Evolutionary conservation across 2,329 filamentous ascomycete species (phyloP).

Genomic region (Fusarium paranaense): DNA sequence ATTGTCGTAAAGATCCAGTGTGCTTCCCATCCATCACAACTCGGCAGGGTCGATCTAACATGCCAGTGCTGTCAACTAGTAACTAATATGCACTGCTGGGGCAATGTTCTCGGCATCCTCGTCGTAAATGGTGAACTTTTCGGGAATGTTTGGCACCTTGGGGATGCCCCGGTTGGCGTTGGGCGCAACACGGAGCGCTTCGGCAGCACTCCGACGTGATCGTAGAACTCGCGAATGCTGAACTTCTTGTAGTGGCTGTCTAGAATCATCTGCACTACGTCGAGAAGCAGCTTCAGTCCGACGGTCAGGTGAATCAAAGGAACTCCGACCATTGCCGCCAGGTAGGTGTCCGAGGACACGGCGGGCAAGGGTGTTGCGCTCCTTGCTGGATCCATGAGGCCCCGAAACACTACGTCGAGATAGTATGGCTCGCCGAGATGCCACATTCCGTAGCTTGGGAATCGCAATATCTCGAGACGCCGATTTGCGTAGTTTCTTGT

Average conservation of each 20-base stretch:
- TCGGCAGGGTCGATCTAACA: background rate
- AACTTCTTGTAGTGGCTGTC: constrained; percentile 33
- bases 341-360: constrained; percentile 42
- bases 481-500: constrained; percentile 67
- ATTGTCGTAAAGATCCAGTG: constrained; percentile 16
- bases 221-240: constrained; percentile 43
- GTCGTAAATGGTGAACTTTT: constrained; percentile 52
- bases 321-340: constrained; percentile 32
- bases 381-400: constrained; percentile 32
- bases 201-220: constrained; percentile 36
- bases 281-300: constrained; percentile 26
- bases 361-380: constrained; percentile 41
- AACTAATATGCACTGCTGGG: constrained; percentile 47
- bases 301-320: constrained; percentile 30
- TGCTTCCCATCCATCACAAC: constrained; percentile 15
- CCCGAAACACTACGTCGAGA: constrained; percentile 46
- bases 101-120: constrained; percentile 50
- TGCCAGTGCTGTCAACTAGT: constrained; percentile 29
- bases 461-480: constrained; percentile 57
- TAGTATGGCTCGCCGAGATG: constrained; percentile 40
- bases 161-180: constrained; percentile 62
- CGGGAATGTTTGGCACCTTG: constrained; percentile 57
- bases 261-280: constrained; percentile 31
- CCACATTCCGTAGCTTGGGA: constrained; percentile 48
- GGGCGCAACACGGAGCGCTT: constrained; percentile 55